Evolutionary conservation across 345 rosid genomes (phyloP), one percentile per base, ranked within the genome.

Genomic region (Populus euphratica): DNA sequence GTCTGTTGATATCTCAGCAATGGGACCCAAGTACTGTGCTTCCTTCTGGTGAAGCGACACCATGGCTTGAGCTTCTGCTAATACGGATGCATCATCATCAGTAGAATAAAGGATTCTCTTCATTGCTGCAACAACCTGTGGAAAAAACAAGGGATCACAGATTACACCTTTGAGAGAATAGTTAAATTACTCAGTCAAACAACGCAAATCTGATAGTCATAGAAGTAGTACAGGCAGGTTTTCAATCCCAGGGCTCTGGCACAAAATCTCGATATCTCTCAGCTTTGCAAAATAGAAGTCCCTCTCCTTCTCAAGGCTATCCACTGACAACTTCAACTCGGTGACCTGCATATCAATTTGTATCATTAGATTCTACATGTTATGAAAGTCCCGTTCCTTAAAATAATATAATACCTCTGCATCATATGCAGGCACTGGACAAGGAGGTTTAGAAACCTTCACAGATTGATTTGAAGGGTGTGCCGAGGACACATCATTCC

Each of bases 281-380:
- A 94, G 84, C 83, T 94, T 96, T 9, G 85, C 90, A 74, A 96
- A 94, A 80, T 96, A 96, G 85, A 91, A 96, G 79, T 96, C 98
- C 82, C 99, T 88, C 84, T 96, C 98, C 85, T 96, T 96, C 81
- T 96, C 98, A 56, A 96, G 92, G 81, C 96, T 91, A 80, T 96
- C 99, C 33, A 96, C 91, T 59, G 91, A 91, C 25, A 96, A 89
- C 89, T 96, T 96, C 89, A 96, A 72, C 82, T 92, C 94, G 13
- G 97, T 96, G 72, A 96, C 91, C 99, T 96, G 92, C 79, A 66
- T 59, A 43, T 35, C 49, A 67, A 59, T 39, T 14, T 29, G 69
- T 13, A 25, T 66, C 27, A 33, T 71, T 36, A 50, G 29, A 56
- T 56, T 56, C 35, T 25, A 63, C 59, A 10, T 16, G 4, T 9